phyloP scores from a whole-genome alignment of 805 yeast species.

The Cyberlindnera xishuangbannaensis region DNA sequence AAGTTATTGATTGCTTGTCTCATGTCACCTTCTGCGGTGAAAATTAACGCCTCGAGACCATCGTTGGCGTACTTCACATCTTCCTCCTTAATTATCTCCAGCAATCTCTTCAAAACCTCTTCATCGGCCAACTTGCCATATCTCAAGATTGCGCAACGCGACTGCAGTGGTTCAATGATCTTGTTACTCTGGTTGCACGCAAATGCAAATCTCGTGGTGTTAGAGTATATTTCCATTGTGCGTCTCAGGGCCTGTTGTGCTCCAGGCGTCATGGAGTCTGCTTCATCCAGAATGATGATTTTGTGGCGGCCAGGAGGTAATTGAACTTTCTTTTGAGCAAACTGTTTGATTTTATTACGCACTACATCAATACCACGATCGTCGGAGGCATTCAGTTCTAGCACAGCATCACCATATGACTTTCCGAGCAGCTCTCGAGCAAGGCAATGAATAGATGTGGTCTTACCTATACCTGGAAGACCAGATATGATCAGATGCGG shows the following conservation, averaged over 20 bases:
- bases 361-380: constrained; percentile 98
- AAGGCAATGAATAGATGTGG: constrained; percentile 87
- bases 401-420: constrained; percentile 69
- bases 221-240: constrained; percentile 94
- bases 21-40: constrained; percentile 98
- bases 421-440: constrained; percentile 80
- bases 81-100: constrained; percentile 67
- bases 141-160: constrained; percentile 91
- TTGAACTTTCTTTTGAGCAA: constrained; percentile 90
- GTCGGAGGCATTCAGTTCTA: constrained; percentile 93
- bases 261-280: constrained; percentile 95
- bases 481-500: constrained; percentile 97
- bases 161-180: constrained; percentile 93
- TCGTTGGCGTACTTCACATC: constrained; percentile 75
- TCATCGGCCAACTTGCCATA: constrained; percentile 77
- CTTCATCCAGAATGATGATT: constrained; percentile 89
- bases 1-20: constrained; percentile 94
- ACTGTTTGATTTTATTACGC: constrained; percentile 86
- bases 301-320: constrained; percentile 89
- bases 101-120: constrained; percentile 71
- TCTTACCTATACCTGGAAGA: constrained; percentile 95
- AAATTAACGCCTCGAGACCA: constrained; percentile 87
- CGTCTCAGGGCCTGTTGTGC: constrained; percentile 95
- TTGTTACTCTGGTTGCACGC: constrained; percentile 94
- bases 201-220: constrained; percentile 95